Evolutionary conservation across 2,329 filamentous ascomycete genomes (phyloP).

Genomic region (Aspergillus sp.): DNA sequence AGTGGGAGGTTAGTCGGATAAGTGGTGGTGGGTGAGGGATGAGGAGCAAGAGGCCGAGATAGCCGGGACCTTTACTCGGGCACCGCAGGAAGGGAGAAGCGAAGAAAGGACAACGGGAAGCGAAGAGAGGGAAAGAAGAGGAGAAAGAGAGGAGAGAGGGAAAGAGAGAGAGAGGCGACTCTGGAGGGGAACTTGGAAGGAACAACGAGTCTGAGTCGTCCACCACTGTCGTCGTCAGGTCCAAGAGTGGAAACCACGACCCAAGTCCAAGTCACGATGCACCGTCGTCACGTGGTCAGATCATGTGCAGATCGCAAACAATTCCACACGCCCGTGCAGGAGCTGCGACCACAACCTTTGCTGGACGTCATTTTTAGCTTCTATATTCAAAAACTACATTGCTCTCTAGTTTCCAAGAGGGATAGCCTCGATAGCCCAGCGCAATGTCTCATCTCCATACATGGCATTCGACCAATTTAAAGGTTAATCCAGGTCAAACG

Average conservation of each 20-base stretch:
- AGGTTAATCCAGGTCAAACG: background rate
- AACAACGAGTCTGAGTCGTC: background rate
- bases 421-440: background rate
- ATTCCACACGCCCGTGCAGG: background rate
- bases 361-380: background rate
- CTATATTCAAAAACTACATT: background rate
- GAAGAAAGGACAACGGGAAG: conserved; percentile 15
- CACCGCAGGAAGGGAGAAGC: conserved; percentile 13
- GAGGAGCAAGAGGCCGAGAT: conserved; percentile 18
- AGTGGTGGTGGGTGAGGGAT: conserved; percentile 18
- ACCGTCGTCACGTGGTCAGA: conserved; percentile 5
- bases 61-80: conserved; percentile 16
- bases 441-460: background rate
- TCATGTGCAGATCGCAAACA: background rate
- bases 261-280: conserved; percentile 27
- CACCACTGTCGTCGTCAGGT: conserved; percentile 5
- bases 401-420: background rate
- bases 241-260: conserved; percentile 11
- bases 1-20: conserved; percentile 5
- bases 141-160: conserved; percentile 5
- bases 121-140: conserved; percentile 14
- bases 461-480: conserved; percentile 1
- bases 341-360: background rate
- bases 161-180: conserved; percentile 18
- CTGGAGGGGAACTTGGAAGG: conserved; percentile 22